phyloP scores from a whole-genome alignment of 495 filamentous ascomycete species.

The Filosporella fistucella region DNA sequence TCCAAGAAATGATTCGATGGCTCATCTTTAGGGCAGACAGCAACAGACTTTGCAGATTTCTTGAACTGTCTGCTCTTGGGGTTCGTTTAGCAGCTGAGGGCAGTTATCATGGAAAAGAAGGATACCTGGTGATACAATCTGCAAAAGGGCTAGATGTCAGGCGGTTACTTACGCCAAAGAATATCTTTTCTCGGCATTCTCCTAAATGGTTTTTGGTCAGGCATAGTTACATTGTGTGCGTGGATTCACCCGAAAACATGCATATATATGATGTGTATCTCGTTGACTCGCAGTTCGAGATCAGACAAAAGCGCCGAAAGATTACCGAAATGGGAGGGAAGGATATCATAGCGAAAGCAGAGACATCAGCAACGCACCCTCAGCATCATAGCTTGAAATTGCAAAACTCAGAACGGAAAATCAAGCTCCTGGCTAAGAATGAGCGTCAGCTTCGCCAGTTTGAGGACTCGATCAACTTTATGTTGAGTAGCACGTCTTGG shows the following conservation, averaged over 20 bases:
- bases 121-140: slow-evolving; percentile 84
- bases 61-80: slow-evolving; percentile 91
- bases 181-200: slow-evolving; percentile 73
- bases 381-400: slow-evolving; percentile 83
- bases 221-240: slow-evolving; percentile 95
- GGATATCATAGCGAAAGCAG: slow-evolving; percentile 35
- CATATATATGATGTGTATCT: slow-evolving; percentile 98
- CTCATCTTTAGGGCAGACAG: slow-evolving; percentile 95
- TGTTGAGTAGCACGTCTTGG: slow-evolving; percentile 79
- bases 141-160: slow-evolving; percentile 88
- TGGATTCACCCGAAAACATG: slow-evolving; percentile 97
- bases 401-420: slow-evolving; percentile 79
- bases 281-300: slow-evolving; percentile 77
- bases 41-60: slow-evolving; percentile 92
- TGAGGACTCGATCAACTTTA: slow-evolving; percentile 82
- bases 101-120: slow-evolving; percentile 97
- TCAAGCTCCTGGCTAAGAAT: slow-evolving; percentile 89
- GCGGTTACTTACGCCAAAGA: slow-evolving; percentile 67
- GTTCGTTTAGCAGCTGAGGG: slow-evolving; percentile 94
- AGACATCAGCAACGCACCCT: slow-evolving; percentile 50
- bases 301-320: slow-evolving; percentile 56
- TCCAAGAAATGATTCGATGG: slow-evolving; percentile 91
- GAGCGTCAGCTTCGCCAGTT: slow-evolving; percentile 88
- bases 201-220: slow-evolving; percentile 98
- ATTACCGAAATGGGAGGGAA: slow-evolving; percentile 59